Evolutionary conservation across 2,329 filamentous ascomycete species (phyloP).

Genomic region (Colletotrichum horii): DNA sequence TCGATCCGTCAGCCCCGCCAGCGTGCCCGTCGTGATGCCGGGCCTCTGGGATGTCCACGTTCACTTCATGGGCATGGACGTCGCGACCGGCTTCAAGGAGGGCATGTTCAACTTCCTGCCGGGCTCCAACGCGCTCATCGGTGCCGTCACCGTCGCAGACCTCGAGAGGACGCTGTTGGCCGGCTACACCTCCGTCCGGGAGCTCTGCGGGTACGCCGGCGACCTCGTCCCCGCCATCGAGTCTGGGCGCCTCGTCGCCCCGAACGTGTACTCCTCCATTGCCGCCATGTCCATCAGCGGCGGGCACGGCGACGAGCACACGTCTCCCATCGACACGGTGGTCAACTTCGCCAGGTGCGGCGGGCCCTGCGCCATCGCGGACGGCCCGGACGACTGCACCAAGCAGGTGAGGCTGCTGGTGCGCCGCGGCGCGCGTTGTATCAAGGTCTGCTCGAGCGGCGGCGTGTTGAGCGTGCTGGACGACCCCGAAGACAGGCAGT

Average conservation of each 20-base stretch:
- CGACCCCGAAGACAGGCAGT: conserved; percentile 47
- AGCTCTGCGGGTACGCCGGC: conserved; percentile 51
- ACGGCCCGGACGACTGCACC: conserved; percentile 51
- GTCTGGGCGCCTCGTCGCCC: conserved; percentile 49
- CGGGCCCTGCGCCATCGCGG: conserved; percentile 40
- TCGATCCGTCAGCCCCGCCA: conserved; percentile 27
- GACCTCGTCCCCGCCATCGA: conserved; percentile 47
- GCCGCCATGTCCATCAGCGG: conserved; percentile 50
- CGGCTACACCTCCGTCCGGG: conserved; percentile 57
- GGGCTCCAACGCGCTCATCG: conserved; percentile 34
- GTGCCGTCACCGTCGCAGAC: conserved; percentile 45
- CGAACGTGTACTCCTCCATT: conserved; percentile 53
- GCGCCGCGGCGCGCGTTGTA: conserved; percentile 50
- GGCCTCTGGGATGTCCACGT: conserved; percentile 60
- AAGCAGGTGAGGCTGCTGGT: conserved; percentile 46
- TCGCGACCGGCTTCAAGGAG: conserved; percentile 21
- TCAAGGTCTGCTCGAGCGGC: conserved; percentile 52
- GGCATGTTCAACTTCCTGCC: conserved; percentile 22
- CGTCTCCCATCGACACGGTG: conserved; percentile 38
- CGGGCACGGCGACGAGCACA: conserved; percentile 52
- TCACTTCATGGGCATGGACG: conserved; percentile 46
- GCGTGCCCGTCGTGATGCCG: conserved; percentile 51
- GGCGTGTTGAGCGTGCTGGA: conserved; percentile 48
- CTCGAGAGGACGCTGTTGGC: conserved; percentile 46
- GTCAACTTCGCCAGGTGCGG: conserved; percentile 35